phyloP scores from a whole-genome alignment of 768 basidiomycete genomes.

The Sarcodon sp. region DNA sequence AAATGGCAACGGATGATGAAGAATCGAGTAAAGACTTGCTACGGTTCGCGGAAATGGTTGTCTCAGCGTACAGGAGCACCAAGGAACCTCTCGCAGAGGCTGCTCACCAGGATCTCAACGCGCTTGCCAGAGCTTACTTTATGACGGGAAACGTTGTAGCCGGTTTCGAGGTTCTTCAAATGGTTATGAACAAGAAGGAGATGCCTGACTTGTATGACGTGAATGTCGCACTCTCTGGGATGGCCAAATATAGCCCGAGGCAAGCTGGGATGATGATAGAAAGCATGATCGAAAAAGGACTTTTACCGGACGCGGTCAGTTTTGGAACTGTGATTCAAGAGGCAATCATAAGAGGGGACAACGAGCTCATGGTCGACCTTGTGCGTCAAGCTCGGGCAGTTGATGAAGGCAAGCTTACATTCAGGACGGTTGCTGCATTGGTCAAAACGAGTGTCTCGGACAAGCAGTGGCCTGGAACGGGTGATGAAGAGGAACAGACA shows the following conservation, averaged over 20 bases:
- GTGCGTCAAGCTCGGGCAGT: constrained; percentile 24
- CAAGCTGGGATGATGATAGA: constrained; percentile 33
- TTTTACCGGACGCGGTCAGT: constrained; percentile 39
- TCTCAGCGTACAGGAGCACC: constrained; percentile 26
- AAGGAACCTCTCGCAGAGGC: constrained; percentile 36
- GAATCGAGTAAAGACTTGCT: constrained; percentile 13
- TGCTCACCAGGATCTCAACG: constrained; percentile 37
- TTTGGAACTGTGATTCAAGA: constrained; percentile 53
- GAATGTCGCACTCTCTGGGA: constrained; percentile 44
- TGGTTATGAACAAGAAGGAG: constrained; percentile 34
- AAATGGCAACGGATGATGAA: constrained; percentile 3
- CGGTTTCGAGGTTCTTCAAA: constrained; percentile 33
- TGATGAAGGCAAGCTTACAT: constrained; percentile 23
- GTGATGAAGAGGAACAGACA: background rate
- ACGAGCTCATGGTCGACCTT: constrained; percentile 29
- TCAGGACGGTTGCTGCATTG: constrained; percentile 36
- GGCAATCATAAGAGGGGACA: constrained; percentile 33
- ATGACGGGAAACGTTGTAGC: constrained; percentile 33
- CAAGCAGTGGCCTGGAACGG: background rate
- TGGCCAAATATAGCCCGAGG: constrained; percentile 36
- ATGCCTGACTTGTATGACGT: constrained; percentile 51
- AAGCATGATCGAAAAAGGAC: constrained; percentile 33
- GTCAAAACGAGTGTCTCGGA: constrained; percentile 26
- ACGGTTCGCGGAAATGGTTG: constrained; percentile 31
- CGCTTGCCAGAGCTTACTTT: constrained; percentile 51